A percentile compares a stretch with the other conserved stretches of the same genome.
Conservation (phyloP, 2,329 filamentous ascomycete genomes). For the Ascochyta fabae region DNA sequence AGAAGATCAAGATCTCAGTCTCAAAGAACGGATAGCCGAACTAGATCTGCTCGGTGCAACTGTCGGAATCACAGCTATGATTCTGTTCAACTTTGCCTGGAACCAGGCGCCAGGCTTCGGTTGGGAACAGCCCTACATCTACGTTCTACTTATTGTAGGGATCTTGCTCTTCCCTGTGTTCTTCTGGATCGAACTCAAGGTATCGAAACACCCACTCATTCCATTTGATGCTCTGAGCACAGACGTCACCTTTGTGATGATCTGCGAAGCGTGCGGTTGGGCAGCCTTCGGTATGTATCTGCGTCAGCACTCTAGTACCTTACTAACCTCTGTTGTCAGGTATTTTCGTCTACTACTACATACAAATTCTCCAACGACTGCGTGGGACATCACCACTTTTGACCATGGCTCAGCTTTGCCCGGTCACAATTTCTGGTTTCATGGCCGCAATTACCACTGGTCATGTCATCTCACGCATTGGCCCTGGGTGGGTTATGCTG, state of each 20-base stretch:
- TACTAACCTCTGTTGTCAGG: conserved; percentile 11
- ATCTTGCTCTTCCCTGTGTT: conserved; percentile 62
- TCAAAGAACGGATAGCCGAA: conserved; percentile 37
- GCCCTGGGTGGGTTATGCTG: conserved; percentile 41
- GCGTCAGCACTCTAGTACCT: no score
- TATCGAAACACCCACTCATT: conserved; percentile 61
- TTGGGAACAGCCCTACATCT: conserved; percentile 65
- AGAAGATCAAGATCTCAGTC: conserved; percentile 17
- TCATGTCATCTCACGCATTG: conserved; percentile 36
- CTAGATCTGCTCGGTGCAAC: conserved; percentile 55
- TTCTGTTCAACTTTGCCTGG: conserved; percentile 70
- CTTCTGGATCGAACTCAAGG: conserved; percentile 57
- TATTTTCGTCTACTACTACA: conserved; percentile 44
- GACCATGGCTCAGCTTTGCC: conserved; percentile 33
- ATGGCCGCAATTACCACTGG: conserved; percentile 43
- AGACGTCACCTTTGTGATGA: conserved; percentile 63
- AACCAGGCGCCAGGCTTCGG: conserved; percentile 68
- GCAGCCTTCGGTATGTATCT: conserved; percentile 38
- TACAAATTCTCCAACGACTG: conserved; percentile 36
- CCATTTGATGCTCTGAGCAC: conserved; percentile 60
- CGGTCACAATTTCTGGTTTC: conserved; percentile 39
- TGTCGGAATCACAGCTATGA: conserved; percentile 61
- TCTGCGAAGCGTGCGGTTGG: conserved; percentile 56
- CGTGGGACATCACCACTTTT: conserved; percentile 36
- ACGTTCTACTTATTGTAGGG: conserved; percentile 64